These are phyloP conservation scores for Amoebophrya sp. DNA, from an alignment of 169 alveolate species.

Conservation along the genomic window DNA sequence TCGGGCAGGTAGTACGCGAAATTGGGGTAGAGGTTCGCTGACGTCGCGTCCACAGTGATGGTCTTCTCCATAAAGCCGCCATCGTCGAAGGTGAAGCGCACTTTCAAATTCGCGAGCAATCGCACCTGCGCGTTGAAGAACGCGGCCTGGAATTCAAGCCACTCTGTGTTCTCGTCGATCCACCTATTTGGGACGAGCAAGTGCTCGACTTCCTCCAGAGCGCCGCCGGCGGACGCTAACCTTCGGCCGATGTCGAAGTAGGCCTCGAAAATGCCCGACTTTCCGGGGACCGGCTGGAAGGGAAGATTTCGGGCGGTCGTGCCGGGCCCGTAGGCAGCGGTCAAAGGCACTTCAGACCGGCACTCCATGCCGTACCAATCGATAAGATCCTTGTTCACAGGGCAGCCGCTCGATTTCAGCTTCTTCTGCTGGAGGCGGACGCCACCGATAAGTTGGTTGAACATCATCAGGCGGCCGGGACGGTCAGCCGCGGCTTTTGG, in stretches of 20 bases:
- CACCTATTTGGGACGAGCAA: background rate
- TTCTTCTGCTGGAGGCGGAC: background rate
- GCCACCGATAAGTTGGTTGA: background rate
- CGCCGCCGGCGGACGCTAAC: background rate
- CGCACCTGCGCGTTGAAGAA: constrained; percentile 1
- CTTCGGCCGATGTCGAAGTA: background rate
- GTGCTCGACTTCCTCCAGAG: background rate
- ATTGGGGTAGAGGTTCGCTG: background rate
- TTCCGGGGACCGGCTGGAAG: background rate
- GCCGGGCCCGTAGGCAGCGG: background rate
- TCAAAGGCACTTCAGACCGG: background rate
- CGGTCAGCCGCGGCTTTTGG: background rate
- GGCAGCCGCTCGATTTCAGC: background rate
- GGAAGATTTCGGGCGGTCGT: background rate
- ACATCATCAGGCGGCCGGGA: background rate
- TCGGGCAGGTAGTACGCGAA: background rate
- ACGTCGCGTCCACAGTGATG: background rate
- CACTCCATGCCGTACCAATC: background rate
- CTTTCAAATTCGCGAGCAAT: background rate
- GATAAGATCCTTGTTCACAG: background rate
- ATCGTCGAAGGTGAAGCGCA: background rate
- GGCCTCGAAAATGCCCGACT: background rate
- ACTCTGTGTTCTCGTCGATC: background rate
- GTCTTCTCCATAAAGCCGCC: background rate
- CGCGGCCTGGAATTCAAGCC: background rate